Base-by-base conservation (phyloP, 2,329 filamentous ascomycete genomes). In the Nothophaeocryptopus gaeumannii region DNA sequence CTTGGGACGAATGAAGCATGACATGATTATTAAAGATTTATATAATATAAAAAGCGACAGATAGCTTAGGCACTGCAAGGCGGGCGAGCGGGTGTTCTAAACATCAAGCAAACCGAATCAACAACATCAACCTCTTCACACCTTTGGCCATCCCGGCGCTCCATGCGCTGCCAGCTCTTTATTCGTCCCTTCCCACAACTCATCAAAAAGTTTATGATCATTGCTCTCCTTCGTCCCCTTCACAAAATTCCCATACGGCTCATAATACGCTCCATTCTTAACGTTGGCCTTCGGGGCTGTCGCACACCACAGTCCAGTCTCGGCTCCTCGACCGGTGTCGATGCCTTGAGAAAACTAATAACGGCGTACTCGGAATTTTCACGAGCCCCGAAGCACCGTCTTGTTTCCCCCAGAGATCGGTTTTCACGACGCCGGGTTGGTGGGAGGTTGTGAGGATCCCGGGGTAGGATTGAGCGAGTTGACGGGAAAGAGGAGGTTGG, bases 341-440 rank as follows among this genome's bases (percentile, higher is more conserved):
- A 55, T 16, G 35, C 32, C 40, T 5, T 39, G 47, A 14, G 47
- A 14, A 37, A 38, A 52, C 2, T n/a, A 55, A 46, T 2, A 50
- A 5, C 11, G 49, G 49, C 5, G 39, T 7, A 1, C 20, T 26
- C 7, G 7, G 7, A 26, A 26, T 3, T 7, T 26, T 26, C 3
- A 26, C 45, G 12, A 10, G 35, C n/a, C 13, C 34, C 39, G 1
- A 38, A 14, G 11, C 47, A 16, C n/a, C 36, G 39, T 47, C 51
- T 1, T 48, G 47, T 43, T 56, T 56, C 29, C 45, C 38, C 46
- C 47, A 74, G 16, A 78, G 56, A 38, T 75, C 71, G 1, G 75
- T 77, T 13, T 70, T 51, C 20, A 79, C 73, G n/a, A 75, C 67
- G 10, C 77, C 77, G 0, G 77, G 77, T 49, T 80, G 76, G 9